Conservation (phyloP, 371 early-diverging fungal genomes). For the Mortierella sp. region DNA sequence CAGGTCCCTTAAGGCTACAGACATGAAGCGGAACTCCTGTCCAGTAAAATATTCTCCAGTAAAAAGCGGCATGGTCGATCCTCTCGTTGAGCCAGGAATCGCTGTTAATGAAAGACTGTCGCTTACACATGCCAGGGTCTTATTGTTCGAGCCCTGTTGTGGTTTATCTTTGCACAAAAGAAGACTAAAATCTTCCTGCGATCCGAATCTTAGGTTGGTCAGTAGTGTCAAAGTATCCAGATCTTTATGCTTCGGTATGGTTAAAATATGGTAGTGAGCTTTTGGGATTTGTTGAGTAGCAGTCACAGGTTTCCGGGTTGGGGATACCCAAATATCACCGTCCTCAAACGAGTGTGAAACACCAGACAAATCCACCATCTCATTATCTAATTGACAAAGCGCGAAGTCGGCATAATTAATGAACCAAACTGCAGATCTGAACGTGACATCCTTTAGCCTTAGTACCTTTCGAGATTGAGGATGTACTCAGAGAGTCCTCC, state of each 20-base stretch:
- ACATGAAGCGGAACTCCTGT: conserved; percentile 20
- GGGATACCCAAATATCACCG: conserved; percentile 21
- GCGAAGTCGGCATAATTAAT: background rate
- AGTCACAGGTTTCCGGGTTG: background rate
- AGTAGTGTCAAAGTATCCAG: conserved; percentile 60
- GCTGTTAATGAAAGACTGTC: conserved; percentile 17
- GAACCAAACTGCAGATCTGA: background rate
- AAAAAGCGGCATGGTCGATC: conserved; percentile 29
- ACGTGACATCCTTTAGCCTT: background rate
- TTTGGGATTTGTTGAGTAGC: conserved; percentile 18
- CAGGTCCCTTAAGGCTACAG: background rate
- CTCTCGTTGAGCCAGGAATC: conserved; percentile 62
- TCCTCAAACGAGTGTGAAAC: conserved; percentile 20
- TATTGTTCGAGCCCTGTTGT: background rate
- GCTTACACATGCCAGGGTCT: conserved; percentile 21
- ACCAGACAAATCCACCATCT: conserved; percentile 7
- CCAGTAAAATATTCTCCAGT: conserved; percentile 35
- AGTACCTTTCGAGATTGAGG: background rate
- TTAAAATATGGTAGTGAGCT: conserved; percentile 16
- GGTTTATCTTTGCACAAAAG: conserved; percentile 57
- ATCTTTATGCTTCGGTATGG: conserved; percentile 46
- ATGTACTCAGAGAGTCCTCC: conserved; percentile 54
- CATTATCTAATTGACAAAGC: background rate
- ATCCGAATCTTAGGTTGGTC: conserved; percentile 55
- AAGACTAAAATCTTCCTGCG: conserved; percentile 52